Conservation (phyloP, 441 rosid genomes). For the Croton setiger region DNA sequence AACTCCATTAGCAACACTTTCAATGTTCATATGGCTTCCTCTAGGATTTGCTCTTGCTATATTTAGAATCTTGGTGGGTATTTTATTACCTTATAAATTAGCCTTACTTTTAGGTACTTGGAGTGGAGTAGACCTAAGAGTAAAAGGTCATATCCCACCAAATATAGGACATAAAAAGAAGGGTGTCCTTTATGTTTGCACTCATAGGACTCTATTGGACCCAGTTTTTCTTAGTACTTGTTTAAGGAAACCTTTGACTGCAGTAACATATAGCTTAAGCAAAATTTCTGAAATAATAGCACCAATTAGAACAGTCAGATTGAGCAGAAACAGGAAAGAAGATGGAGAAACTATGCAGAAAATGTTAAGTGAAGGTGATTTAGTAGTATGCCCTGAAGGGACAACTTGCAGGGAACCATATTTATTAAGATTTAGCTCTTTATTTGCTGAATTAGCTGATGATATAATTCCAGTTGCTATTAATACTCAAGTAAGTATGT, state of each 20-base stretch:
- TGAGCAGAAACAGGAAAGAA: constrained; percentile 56
- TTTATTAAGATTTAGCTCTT: constrained; percentile 76
- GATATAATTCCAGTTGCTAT: constrained; percentile 90
- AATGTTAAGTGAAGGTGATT: constrained; percentile 65
- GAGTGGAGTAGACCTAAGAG: constrained; percentile 47
- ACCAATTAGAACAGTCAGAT: constrained; percentile 75
- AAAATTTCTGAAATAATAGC: constrained; percentile 77
- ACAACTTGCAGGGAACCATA: constrained; percentile 96
- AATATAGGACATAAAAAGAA: constrained; percentile 17
- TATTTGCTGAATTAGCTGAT: constrained; percentile 80
- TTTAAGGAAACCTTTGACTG: constrained; percentile 59
- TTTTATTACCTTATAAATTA: constrained; percentile 57
- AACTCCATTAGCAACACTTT: constrained; percentile 65
- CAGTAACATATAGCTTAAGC: constrained; percentile 93
- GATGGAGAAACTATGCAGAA: constrained; percentile 74
- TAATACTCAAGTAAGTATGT: constrained; percentile 60
- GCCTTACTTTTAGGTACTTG: constrained; percentile 33
- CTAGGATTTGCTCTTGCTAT: constrained; percentile 53
- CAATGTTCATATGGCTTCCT: constrained; percentile 81
- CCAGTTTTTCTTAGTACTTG: constrained; percentile 70
- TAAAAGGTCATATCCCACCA: constrained; percentile 33
- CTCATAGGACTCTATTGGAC: constrained; percentile 80
- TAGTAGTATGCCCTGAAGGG: constrained; percentile 95
- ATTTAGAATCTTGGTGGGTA: constrained; percentile 54
- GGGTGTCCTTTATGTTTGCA: constrained; percentile 82